Percentiles rank a stretch among this genome's conserved stretches.
phyloP scores from a whole-genome alignment of 352 stramenopile species.

The Phytophthora constricta region DNA sequence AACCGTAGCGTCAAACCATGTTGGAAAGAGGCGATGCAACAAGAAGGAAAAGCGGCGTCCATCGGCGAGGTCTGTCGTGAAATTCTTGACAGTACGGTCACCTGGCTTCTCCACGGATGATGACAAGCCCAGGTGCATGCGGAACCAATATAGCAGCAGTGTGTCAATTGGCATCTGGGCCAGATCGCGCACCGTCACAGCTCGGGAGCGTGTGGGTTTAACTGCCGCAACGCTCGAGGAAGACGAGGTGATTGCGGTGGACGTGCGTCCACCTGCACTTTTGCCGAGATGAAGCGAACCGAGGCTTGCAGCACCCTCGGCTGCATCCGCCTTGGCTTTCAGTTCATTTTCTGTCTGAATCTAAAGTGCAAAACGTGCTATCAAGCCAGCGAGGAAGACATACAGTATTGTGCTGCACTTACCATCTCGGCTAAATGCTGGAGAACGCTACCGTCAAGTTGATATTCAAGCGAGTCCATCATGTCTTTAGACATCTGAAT shows the following conservation, averaged over 20 bases:
- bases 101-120: conserved; percentile 63
- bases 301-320: conserved; percentile 11
- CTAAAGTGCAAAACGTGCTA: conserved; percentile 15
- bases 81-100: conserved; percentile 83
- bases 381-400: background rate
- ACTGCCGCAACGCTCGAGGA: conserved; percentile 24
- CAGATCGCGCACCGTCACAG: conserved; percentile 66
- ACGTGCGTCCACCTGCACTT: conserved; percentile 20
- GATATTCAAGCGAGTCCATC: conserved; percentile 83
- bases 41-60: conserved; percentile 73
- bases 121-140: conserved; percentile 73
- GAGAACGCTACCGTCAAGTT: conserved; percentile 72
- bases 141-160: conserved; percentile 79
- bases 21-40: conserved; percentile 76
- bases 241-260: conserved; percentile 26
- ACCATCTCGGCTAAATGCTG: conserved; percentile 70
- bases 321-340: conserved; percentile 49
- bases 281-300: conserved; percentile 26
- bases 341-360: conserved; percentile 70
- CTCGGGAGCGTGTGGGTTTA: conserved; percentile 20
- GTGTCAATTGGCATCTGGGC: conserved; percentile 77
- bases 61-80: conserved; percentile 73
- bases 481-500: conserved; percentile 86
- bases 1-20: conserved; percentile 73
- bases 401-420: too few relatives aligned